phyloP scores from a whole-genome alignment of 2,329 filamentous ascomycete genomes.

The Neonectria neomacrospora region DNA sequence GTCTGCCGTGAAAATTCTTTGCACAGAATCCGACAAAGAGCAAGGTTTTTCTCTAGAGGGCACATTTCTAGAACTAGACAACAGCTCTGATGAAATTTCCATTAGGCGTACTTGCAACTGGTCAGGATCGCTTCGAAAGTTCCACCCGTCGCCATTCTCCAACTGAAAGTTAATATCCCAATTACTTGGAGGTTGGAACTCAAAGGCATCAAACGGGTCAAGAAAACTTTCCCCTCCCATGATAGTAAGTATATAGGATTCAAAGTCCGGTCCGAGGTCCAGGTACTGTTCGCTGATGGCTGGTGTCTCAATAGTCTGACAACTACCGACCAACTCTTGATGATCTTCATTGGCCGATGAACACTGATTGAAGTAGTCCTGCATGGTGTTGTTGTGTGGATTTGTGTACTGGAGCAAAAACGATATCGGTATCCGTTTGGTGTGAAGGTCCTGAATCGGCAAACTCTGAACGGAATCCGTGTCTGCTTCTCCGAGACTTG shows the following conservation, averaged over 20 bases:
- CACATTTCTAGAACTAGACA: neutral
- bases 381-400: neutral
- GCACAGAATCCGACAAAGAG: neutral
- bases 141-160: neutral
- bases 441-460: neutral
- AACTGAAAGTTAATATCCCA: neutral
- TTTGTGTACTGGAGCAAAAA: constrained; percentile 12
- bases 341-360: neutral
- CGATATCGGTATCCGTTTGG: neutral
- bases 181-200: neutral
- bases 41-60: neutral
- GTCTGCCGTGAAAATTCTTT: neutral
- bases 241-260: neutral
- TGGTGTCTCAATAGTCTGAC: neutral
- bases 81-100: neutral
- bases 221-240: neutral
- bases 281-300: neutral
- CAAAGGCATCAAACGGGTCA: neutral
- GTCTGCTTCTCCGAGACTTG: neutral
- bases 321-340: neutral
- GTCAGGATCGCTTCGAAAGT: neutral
- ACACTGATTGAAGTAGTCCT: constrained; percentile 9
- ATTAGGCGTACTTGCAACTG: neutral
- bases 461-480: too few species aligned
- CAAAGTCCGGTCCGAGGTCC: neutral